Base-by-base conservation (phyloP, 495 filamentous ascomycete species). In the Mytilinidion resinicola region DNA sequence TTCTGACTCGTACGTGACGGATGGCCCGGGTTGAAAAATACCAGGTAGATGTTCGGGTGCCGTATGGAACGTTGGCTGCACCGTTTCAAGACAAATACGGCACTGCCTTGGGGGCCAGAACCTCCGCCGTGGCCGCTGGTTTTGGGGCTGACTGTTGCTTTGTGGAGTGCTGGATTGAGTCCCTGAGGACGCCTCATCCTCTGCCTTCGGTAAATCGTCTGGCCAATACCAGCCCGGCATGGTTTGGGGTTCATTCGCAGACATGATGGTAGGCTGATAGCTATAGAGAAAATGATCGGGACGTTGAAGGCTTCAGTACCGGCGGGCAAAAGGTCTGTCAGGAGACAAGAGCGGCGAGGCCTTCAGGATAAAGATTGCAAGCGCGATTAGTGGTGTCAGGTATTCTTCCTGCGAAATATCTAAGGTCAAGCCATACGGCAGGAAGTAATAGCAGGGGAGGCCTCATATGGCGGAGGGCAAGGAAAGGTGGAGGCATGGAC, bases 41-140 rank as follows among this genome's bases (percentile, higher is more conserved):
- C 79, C 78, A 1, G 82, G 81, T 12, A 88, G 64, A 58, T 78
- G 74, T 17, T 85, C 81, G 1, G 79, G 72, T 20, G 82, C 78
- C 50, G 85, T 75, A 43, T 90, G 79, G 62, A 85, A 85, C 10
- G 89, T 92, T 2, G 91, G 89, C 36, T 83, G 73, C 25, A 96
- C 89, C 1, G 78, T 84, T 61, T 96, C 93, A 47, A 96, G 77
- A 68, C 93, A 98, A 61, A 98, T 98, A 51, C 93, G 89, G 70
- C 93, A 98, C 54, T 81, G 85, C 44, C 91, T 83, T 21, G 85
- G 78, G 25, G 78, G 76, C 68, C 86, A 91, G 62, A 80, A 77
- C 14, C 30, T 63, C n/a, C 54, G 36, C 12, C 56, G 48, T 38
- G 15, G 62, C 48, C 44, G 63, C 59, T 33, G 72, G 64, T 55